Base-by-base conservation (phyloP, 1,284 basidiomycete genomes). In the Tilletia indica region DNA sequence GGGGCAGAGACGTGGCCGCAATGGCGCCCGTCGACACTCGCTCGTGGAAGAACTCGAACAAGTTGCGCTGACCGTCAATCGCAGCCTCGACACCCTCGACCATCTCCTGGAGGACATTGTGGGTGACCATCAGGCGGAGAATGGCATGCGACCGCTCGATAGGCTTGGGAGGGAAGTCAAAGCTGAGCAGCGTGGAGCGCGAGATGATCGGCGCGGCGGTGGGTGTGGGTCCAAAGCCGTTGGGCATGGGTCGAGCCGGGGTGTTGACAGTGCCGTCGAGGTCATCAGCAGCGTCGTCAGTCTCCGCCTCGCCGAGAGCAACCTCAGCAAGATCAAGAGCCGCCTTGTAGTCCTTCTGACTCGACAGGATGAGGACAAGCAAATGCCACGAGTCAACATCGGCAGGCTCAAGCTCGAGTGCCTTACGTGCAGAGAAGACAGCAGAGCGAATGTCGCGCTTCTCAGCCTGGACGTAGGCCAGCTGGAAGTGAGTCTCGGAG, bases 381-480 rank as follows among this genome's bases (percentile, higher is more conserved):
- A 98, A 87, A 85, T 98, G 96, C 96, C 95, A 98, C 71, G 92
- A 90, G 54, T 92, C 88, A 36, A 92, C 87, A 77, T 92, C 91
- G 34, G 86, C 86, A 0, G 91, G 87, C 70, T 92, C 90, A 3
- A 88, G 87, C 84, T 95, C 93, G 11, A 96, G 89, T 14, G 82
- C 92, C 12, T 87, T 85, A 12, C 92, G 89, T 0, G 93, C 92
- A 56, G 89, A 87, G 8, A 88, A 85, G 1, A 92, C 87, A 0
- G 94, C 94, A 4, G 87, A 86, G 39, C 89, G 86, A 25, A 96
- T 86, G 75, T 93, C 89, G 38, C 91, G 89, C n/a, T 88, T 87
- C 69, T 90, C 89, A 11, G 92, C 88, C 69, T 92, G 76, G 49
- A 80, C 67, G 54, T 71, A 76, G 11, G 80, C 82, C 3, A 84